Base-by-base conservation (phyloP, 2,329 filamentous ascomycete species). In the Myriosclerotinia curreyana region DNA sequence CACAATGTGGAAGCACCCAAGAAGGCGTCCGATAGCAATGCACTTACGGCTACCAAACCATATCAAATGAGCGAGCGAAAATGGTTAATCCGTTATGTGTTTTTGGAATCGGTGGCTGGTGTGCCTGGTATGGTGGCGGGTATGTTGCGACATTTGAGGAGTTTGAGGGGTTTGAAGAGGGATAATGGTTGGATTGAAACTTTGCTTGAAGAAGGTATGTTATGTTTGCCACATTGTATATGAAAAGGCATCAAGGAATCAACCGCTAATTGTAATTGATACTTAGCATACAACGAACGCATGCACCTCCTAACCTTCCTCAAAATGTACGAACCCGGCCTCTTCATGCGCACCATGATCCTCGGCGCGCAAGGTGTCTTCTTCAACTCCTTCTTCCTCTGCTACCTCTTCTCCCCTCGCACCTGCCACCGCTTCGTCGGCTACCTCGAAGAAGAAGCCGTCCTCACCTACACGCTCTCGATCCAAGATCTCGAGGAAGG, bases 151-250 rank as follows among this genome's bases (percentile, higher is more conserved):
- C 95, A 99, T 77, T 82, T 98, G 46, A 86, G 89, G 74, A 93
- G 88, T 69, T 83, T 98, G 72, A 83, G 94, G 52, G 84, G 88
- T 36, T 88, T 98, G 82, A 92, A 92, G 81, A 82, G 94, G 64
- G 94, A 98, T 75, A 96, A 98, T 71, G 95, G 95, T 73, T 98
- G 88, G 91, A 98, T 99, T 74, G 92, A 96, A 77, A 94, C 91
- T 0, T 81, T 96, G 11, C 83, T 96, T 1, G 62, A 92, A 96
- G 60, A 56, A 48, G 55, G 55, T 59, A 36, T 48, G 31, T 48
- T 59, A 36, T 48, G n/a, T 25, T 48, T 36, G 8, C 15, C n/a
- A 17, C 15, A 5, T n/a, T 3, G 14, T 5, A 9, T 9, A 44
- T 74, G 91, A 96, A 94, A 91, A 0, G 96, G 8, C 83, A 96